Base-by-base conservation (phyloP, 208 protist species). In the Naegleria lovaniensis region DNA sequence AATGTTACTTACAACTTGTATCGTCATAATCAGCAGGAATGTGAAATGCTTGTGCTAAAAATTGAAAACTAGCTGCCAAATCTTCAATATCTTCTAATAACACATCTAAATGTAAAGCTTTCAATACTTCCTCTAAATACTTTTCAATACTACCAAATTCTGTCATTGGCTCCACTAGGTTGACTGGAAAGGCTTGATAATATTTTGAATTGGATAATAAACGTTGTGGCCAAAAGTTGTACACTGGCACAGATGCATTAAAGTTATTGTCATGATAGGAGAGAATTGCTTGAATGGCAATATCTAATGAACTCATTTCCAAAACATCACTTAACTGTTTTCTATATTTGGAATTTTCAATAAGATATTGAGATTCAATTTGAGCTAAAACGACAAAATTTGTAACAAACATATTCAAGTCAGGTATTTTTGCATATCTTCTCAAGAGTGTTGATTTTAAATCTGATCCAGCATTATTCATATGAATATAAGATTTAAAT, bases 21-120 rank as follows among this genome's bases (percentile, higher is more conserved):
- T 79, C 67, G 36, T 79, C 67, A 79, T 79, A 79, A 79, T 79
- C 67, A 79, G 67, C 67, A 36, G 67, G 67, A 79, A 79, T 79
- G 25, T 79, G 67, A 79, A 79, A 79, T 1, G 67, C 67, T 79
- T 79, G 67, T 36, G 67, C 16, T 79, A 79, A 33, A 36, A 79
- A 36, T 36, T 79, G 67, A 79, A 79, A 79, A 79, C 29, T 79
- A 36, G 13, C 67, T 36, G n/a, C 25, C n/a, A 79, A 36, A 79
- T 79, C 67, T 36, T 79, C 67, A 36, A 79, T n/a, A 36, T 79
- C n/a, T 36, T 79, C 67, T 9, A 36, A 29, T 79, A 79, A 79
- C 9, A 9, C 6, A 36, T 36, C 67, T 33, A 79, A 79, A 36
- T 36, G 5, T 79, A 79, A 33, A 36, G 9, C 25, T 79, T 79